Conservation (phyloP, 441 rosid species). For the Euphorbia celastroides region DNA sequence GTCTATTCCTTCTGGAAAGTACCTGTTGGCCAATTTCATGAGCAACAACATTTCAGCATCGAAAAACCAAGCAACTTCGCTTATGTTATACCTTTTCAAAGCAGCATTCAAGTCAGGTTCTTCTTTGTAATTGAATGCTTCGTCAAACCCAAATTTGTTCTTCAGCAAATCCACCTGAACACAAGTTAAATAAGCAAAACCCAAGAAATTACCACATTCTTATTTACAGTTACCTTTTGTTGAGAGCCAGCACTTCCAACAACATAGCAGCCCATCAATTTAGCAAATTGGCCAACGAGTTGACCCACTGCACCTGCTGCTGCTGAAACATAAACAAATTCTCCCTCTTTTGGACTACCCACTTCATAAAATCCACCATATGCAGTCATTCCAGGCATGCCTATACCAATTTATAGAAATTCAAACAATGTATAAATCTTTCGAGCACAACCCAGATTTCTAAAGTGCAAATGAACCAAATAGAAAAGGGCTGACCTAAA, state of each 20-base stretch:
- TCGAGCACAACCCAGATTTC: no score
- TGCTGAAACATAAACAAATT: conserved; percentile 60
- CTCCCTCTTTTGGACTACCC: conserved; percentile 69
- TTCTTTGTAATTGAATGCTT: conserved; percentile 77
- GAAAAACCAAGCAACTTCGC: background rate
- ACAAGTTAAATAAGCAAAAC: background rate
- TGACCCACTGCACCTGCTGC: conserved; percentile 90
- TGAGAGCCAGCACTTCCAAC: conserved; percentile 83
- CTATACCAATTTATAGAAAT: conserved; percentile 28
- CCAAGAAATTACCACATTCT: no score
- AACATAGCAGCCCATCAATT: conserved; percentile 71
- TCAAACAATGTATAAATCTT: no score
- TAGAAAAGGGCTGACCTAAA: conserved; percentile 43
- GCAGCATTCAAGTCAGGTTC: conserved; percentile 57
- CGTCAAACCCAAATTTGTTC: conserved; percentile 61
- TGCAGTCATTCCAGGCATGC: conserved; percentile 88
- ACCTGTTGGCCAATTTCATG: conserved; percentile 19
- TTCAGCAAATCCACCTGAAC: conserved; percentile 54
- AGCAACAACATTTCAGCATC: background rate
- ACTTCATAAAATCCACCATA: conserved; percentile 70
- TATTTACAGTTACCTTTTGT: conserved; percentile 51
- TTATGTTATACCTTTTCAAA: conserved; percentile 46
- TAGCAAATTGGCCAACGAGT: conserved; percentile 93
- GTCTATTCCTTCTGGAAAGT: conserved; percentile 62
- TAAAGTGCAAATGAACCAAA: background rate